phyloP scores from a whole-genome alignment of 2,329 filamentous ascomycete species.

The Penicillium sp. region DNA sequence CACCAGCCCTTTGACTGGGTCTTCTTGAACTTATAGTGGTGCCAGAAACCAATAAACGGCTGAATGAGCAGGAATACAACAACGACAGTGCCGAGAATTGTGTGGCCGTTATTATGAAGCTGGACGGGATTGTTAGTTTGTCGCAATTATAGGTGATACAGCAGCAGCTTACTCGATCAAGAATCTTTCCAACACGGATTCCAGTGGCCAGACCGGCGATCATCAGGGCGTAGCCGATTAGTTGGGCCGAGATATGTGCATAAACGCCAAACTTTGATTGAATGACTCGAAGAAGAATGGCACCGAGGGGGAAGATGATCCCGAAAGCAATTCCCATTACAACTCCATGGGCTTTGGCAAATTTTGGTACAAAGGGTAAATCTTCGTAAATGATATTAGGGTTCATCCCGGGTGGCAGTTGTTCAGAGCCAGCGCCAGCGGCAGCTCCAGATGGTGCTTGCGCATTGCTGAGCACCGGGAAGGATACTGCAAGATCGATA shows the following conservation, averaged over 20 bases:
- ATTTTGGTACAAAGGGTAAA: constrained; percentile 21
- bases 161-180: constrained; percentile 21
- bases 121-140: constrained; percentile 3
- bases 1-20: constrained; percentile 14
- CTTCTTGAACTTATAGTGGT: constrained; percentile 33
- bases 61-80: constrained; percentile 35
- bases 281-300: constrained; percentile 30
- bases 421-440: not conserved
- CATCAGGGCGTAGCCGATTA: constrained; percentile 33
- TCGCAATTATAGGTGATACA: not conserved
- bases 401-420: constrained; percentile 1
- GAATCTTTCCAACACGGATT: constrained; percentile 33
- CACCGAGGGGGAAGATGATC: constrained; percentile 32
- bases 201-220: constrained; percentile 35
- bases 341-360: constrained; percentile 30
- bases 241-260: constrained; percentile 33
- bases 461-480: not conserved
- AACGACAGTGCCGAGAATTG: constrained; percentile 34
- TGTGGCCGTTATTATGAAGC: constrained; percentile 33
- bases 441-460: not conserved
- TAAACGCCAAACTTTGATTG: constrained; percentile 23
- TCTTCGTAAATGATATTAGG: constrained; percentile 21
- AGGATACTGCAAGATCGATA: not conserved
- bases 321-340: constrained; percentile 34
- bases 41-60: constrained; percentile 34